Evolutionary conservation across 768 basidiomycete species (phyloP), one percentile per base, ranked within the genome.

Genomic region (Gloeostereum incarnatum): DNA sequence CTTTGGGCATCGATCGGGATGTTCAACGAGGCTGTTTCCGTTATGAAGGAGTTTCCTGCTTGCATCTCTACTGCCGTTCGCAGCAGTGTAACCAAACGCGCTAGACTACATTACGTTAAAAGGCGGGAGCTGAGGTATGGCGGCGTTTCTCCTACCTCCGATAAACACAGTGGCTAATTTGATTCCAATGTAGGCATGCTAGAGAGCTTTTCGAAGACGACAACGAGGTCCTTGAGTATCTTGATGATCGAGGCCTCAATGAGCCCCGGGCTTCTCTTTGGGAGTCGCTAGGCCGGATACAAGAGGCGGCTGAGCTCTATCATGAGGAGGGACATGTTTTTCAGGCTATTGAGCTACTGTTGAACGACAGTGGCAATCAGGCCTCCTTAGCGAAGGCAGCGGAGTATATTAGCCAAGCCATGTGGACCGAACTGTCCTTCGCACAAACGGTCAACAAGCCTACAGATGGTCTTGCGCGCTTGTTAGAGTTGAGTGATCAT

Each of bases 171-270:
- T 9, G 33, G 34, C 39, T 31, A 35, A 23, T 13, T 4, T 31
- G 7, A 40, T 44, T 34, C 31, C 25, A 23, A 29, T 31, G 9
- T 45, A 81, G 81, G 16, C 57, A 69, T 51, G 66, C 66, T 17
- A 38, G 57, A 39, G 44, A 53, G 5, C 50, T 83, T 3, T 84
- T 84, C 41, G 43, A 58, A 0, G 58, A 65, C 1, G 54, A 63
- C 1, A 71, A 81, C 16, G 73, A 78, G 16, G 62, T 63, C 14
- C 44, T 78, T n/a, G 66, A 69, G 25, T 84, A 75, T 41, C 59
- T 77, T 13, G 69, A 78, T 38, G 65, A 73, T 3, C 63, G 65
- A 31, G 69, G 68, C 24, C 54, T 83, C 5, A 71, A 75, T 45
- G 42, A 61, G 9, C 66, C 71, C 5, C 71, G 62, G 5, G 68